These are phyloP conservation scores for Penicillium paradoxum DNA, from an alignment of 495 filamentous ascomycete species.

Conservation along the genomic window DNA sequence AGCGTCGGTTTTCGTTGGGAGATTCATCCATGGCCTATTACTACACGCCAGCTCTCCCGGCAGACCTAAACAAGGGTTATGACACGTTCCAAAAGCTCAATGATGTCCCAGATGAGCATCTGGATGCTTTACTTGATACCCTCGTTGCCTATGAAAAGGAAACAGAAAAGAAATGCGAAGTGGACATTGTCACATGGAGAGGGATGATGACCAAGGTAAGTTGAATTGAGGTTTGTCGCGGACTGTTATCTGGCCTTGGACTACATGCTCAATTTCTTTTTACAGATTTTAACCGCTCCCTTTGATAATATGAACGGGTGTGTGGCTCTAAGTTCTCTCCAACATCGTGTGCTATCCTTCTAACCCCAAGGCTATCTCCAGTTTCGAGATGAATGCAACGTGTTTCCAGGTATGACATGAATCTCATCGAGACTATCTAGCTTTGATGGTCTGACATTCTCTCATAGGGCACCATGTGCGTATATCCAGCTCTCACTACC, in stretches of 20 bases:
- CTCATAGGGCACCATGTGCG: conserved; percentile 72
- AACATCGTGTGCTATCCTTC: not conserved
- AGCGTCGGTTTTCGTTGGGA: conserved; percentile 70
- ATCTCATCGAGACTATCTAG: conserved; percentile 1
- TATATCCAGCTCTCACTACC: not conserved
- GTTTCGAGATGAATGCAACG: conserved; percentile 96
- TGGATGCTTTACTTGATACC: conserved; percentile 76
- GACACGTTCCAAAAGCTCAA: conserved; percentile 80
- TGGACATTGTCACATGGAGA: conserved; percentile 87
- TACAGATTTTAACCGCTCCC: conserved; percentile 76
- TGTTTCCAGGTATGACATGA: conserved; percentile 66
- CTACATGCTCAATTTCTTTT: not conserved
- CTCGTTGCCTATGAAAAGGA: conserved; percentile 67
- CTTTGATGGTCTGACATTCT: conserved; percentile 10
- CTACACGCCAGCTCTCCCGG: conserved; percentile 67
- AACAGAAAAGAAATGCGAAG: conserved; percentile 59
- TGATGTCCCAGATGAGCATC: conserved; percentile 76
- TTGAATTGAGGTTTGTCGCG: not conserved
- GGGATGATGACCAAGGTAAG: conserved; percentile 97
- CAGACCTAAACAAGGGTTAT: conserved; percentile 72
- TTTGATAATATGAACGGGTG: conserved; percentile 80
- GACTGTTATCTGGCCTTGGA: not conserved
- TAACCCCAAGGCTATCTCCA: conserved; percentile 27
- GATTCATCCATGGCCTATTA: conserved; percentile 81
- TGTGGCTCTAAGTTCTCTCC: conserved; percentile 12